phyloP scores from a whole-genome alignment of 768 basidiomycete genomes.

The Leccinum disarticulatum region DNA sequence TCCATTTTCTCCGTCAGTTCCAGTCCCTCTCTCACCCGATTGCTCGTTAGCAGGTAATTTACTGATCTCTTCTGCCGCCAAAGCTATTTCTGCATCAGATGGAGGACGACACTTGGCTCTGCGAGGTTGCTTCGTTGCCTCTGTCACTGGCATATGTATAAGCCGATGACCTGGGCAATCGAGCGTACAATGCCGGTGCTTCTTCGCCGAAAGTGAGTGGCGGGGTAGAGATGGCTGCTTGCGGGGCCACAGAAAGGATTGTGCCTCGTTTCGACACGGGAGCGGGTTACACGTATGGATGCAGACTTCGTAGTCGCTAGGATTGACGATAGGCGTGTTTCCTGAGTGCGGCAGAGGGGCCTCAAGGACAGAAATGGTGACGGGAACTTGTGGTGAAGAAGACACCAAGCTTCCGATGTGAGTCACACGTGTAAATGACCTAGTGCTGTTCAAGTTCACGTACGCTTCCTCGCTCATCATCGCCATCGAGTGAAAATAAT shows the following conservation, averaged over 20 bases:
- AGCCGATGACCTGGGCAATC: conserved; percentile 26
- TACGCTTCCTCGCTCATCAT: conserved; percentile 9
- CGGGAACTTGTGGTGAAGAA: conserved; percentile 1
- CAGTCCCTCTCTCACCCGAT: not conserved
- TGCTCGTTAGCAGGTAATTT: not conserved
- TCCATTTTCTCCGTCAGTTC: not conserved
- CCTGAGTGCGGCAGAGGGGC: conserved; percentile 6
- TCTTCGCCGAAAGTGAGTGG: conserved; percentile 26
- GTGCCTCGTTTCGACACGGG: conserved; percentile 29
- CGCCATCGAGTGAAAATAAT: too few relatives aligned
- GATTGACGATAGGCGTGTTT: not conserved
- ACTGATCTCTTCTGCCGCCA: conserved; percentile 16
- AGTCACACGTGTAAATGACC: not conserved
- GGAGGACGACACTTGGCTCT: conserved; percentile 23
- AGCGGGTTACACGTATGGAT: conserved; percentile 26
- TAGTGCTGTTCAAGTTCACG: conserved; percentile 7
- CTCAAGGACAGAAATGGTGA: conserved; percentile 1
- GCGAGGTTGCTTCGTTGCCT: conserved; percentile 24
- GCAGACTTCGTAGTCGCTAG: conserved; percentile 24
- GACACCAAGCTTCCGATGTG: not conserved
- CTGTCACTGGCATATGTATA: conserved; percentile 13
- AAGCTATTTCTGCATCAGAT: conserved; percentile 20
- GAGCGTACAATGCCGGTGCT: conserved; percentile 16
- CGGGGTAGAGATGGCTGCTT: conserved; percentile 23
- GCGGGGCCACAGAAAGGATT: conserved; percentile 27